Evolutionary conservation across 495 filamentous ascomycete species (phyloP).

Genomic region (Tuber melanosporum): DNA sequence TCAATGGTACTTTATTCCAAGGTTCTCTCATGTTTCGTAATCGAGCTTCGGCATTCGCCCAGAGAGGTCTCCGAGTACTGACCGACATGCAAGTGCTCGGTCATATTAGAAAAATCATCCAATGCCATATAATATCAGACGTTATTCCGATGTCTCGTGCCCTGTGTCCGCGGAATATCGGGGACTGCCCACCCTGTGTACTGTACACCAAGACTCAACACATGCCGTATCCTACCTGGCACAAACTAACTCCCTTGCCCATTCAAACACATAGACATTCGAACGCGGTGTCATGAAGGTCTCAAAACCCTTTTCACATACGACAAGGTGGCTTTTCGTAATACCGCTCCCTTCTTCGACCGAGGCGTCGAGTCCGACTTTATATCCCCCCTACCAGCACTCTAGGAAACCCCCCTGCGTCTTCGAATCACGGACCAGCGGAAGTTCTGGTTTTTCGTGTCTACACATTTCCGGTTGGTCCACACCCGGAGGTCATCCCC

Average conservation of each 20-base stretch:
- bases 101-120: neutral
- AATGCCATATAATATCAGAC: neutral
- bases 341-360: neutral
- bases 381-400: neutral
- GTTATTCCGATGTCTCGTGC: neutral
- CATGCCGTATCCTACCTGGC: neutral
- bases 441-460: neutral
- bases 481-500: neutral
- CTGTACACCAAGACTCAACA: neutral
- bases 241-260: neutral
- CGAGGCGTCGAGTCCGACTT: neutral
- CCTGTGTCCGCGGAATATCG: neutral
- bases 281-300: neutral
- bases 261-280: neutral
- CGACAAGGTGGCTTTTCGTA: neutral
- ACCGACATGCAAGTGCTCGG: neutral
- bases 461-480: neutral
- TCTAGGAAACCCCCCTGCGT: neutral
- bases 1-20: neutral
- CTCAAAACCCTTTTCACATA: neutral
- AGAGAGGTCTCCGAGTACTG: neutral
- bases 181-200: neutral
- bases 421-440: neutral
- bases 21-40: neutral
- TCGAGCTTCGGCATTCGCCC: neutral